These are phyloP conservation scores for Huntiella abstrusa DNA, from an alignment of 2,329 filamentous ascomycete genomes.

Conservation along the genomic window DNA sequence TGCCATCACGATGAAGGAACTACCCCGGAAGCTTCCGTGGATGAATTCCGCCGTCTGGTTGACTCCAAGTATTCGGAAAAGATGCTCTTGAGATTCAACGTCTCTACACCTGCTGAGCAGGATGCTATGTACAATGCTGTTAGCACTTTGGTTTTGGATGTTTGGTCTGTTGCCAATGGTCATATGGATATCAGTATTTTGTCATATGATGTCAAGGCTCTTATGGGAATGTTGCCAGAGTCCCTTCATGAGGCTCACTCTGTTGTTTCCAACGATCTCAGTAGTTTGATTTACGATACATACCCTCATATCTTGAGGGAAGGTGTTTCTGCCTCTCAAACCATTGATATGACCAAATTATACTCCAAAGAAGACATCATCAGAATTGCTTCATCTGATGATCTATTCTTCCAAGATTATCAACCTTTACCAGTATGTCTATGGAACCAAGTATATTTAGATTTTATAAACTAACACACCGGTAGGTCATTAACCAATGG, in stretches of 20 bases:
- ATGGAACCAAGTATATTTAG: neutral
- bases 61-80: conserved; percentile 47
- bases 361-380: neutral
- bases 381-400: conserved; percentile 25
- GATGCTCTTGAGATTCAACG: conserved; percentile 76
- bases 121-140: conserved; percentile 52
- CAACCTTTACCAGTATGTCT: conserved; percentile 51
- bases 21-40: neutral
- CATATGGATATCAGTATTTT: conserved; percentile 73
- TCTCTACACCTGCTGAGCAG: conserved; percentile 46
- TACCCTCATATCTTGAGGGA: conserved; percentile 31
- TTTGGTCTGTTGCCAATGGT: conserved; percentile 69
- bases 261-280: conserved; percentile 62
- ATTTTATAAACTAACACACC: conserved; percentile 6
- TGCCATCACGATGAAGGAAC: neutral
- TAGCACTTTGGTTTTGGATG: conserved; percentile 61
- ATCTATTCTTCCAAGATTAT: conserved; percentile 83
- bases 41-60: neutral
- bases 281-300: conserved; percentile 56
- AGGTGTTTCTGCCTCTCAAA: neutral
- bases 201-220: conserved; percentile 55
- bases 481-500: conserved; percentile 54
- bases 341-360: neutral
- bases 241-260: conserved; percentile 55
- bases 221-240: conserved; percentile 59